Conservation (phyloP, 2,329 filamentous ascomycete species). For the Ampelomyces quisqualis region DNA sequence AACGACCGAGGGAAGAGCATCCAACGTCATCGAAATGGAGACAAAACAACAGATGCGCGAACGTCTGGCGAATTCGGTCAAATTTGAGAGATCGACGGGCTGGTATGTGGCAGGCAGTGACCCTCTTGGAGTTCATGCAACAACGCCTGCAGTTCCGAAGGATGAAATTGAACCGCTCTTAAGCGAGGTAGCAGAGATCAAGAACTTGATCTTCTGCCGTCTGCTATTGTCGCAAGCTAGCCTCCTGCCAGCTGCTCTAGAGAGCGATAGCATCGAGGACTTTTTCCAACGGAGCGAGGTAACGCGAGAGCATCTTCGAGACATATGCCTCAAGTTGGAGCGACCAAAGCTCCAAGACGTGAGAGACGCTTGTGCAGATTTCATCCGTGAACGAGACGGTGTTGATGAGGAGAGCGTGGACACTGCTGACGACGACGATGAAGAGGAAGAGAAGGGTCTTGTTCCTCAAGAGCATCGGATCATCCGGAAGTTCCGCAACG, state of each 20-base stretch:
- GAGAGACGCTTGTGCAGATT: conserved; percentile 54
- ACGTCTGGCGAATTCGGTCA: conserved; percentile 46
- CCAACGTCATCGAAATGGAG: conserved; percentile 48
- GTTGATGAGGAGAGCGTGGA: conserved; percentile 36
- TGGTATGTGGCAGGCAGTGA: conserved; percentile 40
- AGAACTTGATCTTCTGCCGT: conserved; percentile 53
- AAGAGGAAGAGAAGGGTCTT: conserved; percentile 17
- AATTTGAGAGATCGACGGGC: conserved; percentile 36
- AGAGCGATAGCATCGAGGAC: conserved; percentile 48
- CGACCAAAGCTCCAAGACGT: conserved; percentile 53
- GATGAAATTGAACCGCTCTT: conserved; percentile 49
- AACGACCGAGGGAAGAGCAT: conserved; percentile 23
- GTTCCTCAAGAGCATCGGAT: conserved; percentile 12
- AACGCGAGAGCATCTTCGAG: conserved; percentile 48
- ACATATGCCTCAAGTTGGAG: conserved; percentile 53
- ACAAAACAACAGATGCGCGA: conserved; percentile 45
- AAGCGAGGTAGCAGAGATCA: conserved; percentile 52
- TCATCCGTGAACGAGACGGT: conserved; percentile 46
- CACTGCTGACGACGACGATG: conserved; percentile 15
- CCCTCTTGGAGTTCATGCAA: conserved; percentile 30
- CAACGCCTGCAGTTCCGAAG: conserved; percentile 45
- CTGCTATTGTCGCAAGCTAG: conserved; percentile 50
- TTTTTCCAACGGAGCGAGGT: conserved; percentile 49
- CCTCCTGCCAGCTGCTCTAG: conserved; percentile 49
- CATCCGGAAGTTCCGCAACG: conserved; percentile 4